These are phyloP conservation scores for Neurospora pannonica DNA, from an alignment of 495 filamentous ascomycete genomes.

Conservation along the genomic window DNA sequence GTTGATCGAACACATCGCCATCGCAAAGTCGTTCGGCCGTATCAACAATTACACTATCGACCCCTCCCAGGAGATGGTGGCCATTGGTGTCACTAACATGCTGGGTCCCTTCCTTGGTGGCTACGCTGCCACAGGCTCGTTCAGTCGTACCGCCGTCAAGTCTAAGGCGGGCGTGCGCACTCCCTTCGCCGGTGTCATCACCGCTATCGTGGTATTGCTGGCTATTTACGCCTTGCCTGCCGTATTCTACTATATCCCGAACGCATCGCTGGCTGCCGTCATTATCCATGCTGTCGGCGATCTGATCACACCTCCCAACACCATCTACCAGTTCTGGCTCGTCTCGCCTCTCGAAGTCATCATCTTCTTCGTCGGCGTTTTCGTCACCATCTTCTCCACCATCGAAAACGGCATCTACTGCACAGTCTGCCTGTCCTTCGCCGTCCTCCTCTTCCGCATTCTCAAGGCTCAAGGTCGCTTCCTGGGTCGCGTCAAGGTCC, in stretches of 20 bases:
- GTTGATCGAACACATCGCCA: slow-evolving; percentile 94
- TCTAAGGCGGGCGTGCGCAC: slow-evolving; percentile 94
- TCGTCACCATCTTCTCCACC: slow-evolving; percentile 78
- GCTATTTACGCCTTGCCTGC: slow-evolving; percentile 88
- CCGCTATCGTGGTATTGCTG: slow-evolving; percentile 78
- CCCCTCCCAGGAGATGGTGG: slow-evolving; percentile 93
- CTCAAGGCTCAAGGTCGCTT: slow-evolving; percentile 81
- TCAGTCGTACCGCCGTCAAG: slow-evolving; percentile 96
- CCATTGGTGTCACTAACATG: slow-evolving; percentile 86
- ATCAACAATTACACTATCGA: slow-evolving; percentile 98
- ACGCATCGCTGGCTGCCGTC: slow-evolving; percentile 75
- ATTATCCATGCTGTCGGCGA: slow-evolving; percentile 98
- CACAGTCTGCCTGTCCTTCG: slow-evolving; percentile 65
- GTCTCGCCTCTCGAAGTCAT: slow-evolving; percentile 82
- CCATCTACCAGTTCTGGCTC: slow-evolving; percentile 92
- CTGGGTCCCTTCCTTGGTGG: slow-evolving; percentile 89
- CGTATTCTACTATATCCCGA: slow-evolving; percentile 93
- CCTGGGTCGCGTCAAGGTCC: slow-evolving; percentile 78
- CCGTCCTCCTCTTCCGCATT: slow-evolving; percentile 75
- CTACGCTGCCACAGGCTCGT: slow-evolving; percentile 93
- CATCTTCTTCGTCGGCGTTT: slow-evolving; percentile 89
- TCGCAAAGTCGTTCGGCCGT: slow-evolving; percentile 93
- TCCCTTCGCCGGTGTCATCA: slow-evolving; percentile 86
- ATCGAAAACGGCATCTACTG: slow-evolving; percentile 93
- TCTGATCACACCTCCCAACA: slow-evolving; percentile 87